Base-by-base conservation (phyloP, 116 monocot genomes). In the Iris pallida region DNA sequence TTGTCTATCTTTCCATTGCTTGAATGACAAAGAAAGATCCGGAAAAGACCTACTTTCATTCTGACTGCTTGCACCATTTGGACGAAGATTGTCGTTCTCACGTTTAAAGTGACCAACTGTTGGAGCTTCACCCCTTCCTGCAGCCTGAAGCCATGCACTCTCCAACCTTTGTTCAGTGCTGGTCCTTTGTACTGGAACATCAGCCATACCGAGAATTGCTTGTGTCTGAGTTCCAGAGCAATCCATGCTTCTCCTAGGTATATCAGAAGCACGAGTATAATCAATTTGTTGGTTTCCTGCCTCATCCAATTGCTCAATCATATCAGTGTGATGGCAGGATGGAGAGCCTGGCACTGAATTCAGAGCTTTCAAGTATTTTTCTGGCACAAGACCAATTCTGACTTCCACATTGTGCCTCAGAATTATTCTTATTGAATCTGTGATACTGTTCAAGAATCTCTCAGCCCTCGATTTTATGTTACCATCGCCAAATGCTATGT, bases 371-470 rank as follows among this genome's bases (percentile, higher is more conserved):
- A 45, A 14, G 52, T 51, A 77, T 30, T 69, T 65, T 19, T 73
- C 76, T 2, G 83, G 61, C 15, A 81, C 42, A 64, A 85, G 42
- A 20, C 77, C 80, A 15, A 98, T 78, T 75, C 80, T 87, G n/a
- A 98, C 80, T 61, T 79, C 79, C 16, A 93, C 93, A 72, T 63
- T 82, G 20, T 47, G 69, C 47, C 64, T 75, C 51, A 98, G 60
- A 43, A 93, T 88, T 17, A 73, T 76, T 78, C 90, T 88, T 53
- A 93, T 65, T 17, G 90, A 92, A 71, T 88, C 80, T 63, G 85
- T 88, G 53, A 98, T 92, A 68, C 87, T 92, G 76, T 81, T 88
- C 20, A 84, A 47, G 61, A 83, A 93, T 69, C 85, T 81, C 65
- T 93, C 85, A 60, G 84, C 98, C 75, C 83, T 84, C 45, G 73